Evolutionary conservation across 768 basidiomycete species (phyloP), one percentile per base, ranked within the genome.

Genomic region (Tulasnella sp.): DNA sequence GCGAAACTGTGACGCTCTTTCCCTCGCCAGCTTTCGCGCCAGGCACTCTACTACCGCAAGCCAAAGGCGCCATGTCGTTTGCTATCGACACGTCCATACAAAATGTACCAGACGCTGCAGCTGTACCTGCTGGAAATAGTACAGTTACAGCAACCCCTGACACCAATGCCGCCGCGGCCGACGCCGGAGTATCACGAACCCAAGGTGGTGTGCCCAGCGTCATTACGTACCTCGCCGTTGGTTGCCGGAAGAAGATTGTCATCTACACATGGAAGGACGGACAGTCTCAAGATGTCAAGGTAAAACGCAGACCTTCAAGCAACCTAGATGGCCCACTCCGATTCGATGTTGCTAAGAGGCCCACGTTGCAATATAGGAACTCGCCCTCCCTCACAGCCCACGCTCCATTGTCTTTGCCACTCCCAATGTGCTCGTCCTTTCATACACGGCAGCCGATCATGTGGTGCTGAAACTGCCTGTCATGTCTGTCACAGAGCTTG

Each of bases 221-320:
- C 22, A 73, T 88, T n/a, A 91, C 91, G 0, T 77, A 78, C 57
- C 76, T 99, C 15, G 76, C 89, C 11, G 77, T 96, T 3, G 94
- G 92, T 25, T 96, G 93, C 68, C 74, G 86, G 62, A 78, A 91
- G 63, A 90, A 84, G 68, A 80, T 88, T 5, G 83, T 92, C 0
- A 72, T 96, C 15, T 92, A 92, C 68, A 78, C 80, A 7, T 93
- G 92, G 86, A 83, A 78, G 62, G 89, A 92, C 65, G 87, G 89
- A 17, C 84, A 91, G 60, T 76, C 82, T 24, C 82, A 88, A 63
- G 83, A 82, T 44, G 69, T 75, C 50, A 83, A 81, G 74, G 88
- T 89, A 65, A 55, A 76, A 30, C 11, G 3, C n/a, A 4, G 34
- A 46, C 21, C n/a, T 27, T 12, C 38, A 54, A 10, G 57, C 50